phyloP scores from a whole-genome alignment of 2,329 filamentous ascomycete species.

The Monilinia fructigena region DNA sequence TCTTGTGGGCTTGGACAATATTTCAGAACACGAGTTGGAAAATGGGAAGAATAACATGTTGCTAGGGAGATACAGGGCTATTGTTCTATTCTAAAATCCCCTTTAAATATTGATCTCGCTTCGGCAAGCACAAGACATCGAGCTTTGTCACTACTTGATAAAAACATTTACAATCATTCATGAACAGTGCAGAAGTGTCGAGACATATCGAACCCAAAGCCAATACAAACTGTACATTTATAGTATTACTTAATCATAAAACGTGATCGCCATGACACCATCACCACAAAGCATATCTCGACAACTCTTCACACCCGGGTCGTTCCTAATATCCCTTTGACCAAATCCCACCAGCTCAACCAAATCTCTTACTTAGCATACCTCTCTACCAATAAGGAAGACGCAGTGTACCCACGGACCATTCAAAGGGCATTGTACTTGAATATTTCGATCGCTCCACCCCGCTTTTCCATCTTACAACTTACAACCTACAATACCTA shows the following conservation, averaged over 20 bases:
- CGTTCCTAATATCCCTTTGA: not conserved
- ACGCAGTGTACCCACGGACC: conserved; percentile 11
- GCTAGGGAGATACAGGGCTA: not conserved
- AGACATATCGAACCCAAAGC: not conserved
- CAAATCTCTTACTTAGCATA: not conserved
- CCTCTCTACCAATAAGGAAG: not conserved
- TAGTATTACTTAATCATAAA: not conserved
- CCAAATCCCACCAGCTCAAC: not conserved
- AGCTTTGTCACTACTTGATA: not conserved
- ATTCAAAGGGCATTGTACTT: not conserved
- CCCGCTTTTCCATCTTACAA: conserved; percentile 11
- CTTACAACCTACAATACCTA: not conserved
- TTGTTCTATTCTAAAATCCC: not conserved
- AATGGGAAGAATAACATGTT: not conserved
- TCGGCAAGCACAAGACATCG: not conserved
- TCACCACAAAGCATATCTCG: not conserved
- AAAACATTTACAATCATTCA: not conserved
- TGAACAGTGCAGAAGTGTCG: too few relatives aligned
- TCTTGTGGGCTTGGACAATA: not conserved
- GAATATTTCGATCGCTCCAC: not conserved
- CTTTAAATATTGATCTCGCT: not conserved
- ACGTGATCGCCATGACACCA: not conserved
- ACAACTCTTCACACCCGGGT: not conserved
- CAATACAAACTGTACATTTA: not conserved
- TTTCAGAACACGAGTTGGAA: not conserved